A percentile compares a stretch with the other conserved stretches of the same genome.
phyloP scores from a whole-genome alignment of 768 basidiomycete genomes.

The Amanita exitialis region DNA sequence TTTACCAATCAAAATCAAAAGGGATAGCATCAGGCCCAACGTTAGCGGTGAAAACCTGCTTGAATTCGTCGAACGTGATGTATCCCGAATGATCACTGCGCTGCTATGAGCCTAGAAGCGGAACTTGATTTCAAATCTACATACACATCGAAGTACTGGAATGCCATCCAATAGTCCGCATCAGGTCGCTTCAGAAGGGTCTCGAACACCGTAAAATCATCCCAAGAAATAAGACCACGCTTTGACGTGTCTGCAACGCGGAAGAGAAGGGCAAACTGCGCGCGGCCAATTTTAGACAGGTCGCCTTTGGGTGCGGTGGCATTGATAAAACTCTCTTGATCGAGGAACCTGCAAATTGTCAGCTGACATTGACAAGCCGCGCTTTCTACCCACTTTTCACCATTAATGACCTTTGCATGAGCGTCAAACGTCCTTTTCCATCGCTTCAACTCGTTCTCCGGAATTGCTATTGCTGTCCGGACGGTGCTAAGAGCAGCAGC shows the following conservation, averaged over 20 bases:
- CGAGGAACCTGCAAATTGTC: conserved; percentile 49
- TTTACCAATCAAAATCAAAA: conserved; percentile 89
- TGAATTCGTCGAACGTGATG: conserved; percentile 93
- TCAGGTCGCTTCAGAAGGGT: conserved; percentile 89
- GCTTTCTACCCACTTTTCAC: conserved; percentile 64
- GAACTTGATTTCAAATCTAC: conserved; percentile 19
- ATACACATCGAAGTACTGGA: conserved; percentile 92
- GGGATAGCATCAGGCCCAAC: conserved; percentile 75
- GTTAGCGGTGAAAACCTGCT: conserved; percentile 78
- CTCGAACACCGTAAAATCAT: conserved; percentile 95
- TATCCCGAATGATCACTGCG: conserved; percentile 81
- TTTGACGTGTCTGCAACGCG: conserved; percentile 75
- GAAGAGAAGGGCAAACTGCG: conserved; percentile 86
- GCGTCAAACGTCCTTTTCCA: conserved; percentile 86
- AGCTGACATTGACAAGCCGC: conserved; percentile 13
- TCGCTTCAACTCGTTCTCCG: conserved; percentile 76
- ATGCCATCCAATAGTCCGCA: conserved; percentile 95
- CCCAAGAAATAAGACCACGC: conserved; percentile 79
- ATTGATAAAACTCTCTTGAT: conserved; percentile 83
- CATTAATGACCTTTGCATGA: conserved; percentile 63
- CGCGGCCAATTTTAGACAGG: conserved; percentile 75
- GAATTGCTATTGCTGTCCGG: conserved; percentile 57
- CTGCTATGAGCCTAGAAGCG: background rate
- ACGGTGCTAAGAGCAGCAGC: conserved; percentile 54
- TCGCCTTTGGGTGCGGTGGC: conserved; percentile 88